Conservation (phyloP, 768 basidiomycete genomes). For the Cantharellus anzutake region DNA sequence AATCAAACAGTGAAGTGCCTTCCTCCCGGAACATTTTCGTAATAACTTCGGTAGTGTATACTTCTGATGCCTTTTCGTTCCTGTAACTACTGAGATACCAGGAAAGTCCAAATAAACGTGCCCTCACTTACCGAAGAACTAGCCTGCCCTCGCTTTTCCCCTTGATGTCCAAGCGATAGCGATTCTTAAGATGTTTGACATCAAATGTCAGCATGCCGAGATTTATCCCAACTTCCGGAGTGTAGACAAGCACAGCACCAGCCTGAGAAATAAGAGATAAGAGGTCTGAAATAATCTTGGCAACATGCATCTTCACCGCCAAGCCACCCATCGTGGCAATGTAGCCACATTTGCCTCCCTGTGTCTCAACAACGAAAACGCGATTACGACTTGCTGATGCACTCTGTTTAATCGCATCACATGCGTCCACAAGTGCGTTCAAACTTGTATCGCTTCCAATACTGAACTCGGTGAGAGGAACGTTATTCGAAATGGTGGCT, state of each 20-base stretch:
- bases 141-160: constrained; percentile 88
- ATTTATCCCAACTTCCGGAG: constrained; percentile 76
- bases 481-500: constrained; percentile 95
- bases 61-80: constrained; percentile 67
- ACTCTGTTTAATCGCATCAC: constrained; percentile 97
- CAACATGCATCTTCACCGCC: constrained; percentile 40
- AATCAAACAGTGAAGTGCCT: constrained; percentile 80
- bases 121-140: constrained; percentile 53
- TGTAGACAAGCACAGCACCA: constrained; percentile 86
- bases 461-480: constrained; percentile 91
- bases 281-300: neutral
- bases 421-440: constrained; percentile 93
- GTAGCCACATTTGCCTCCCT: constrained; percentile 93
- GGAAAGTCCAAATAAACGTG: neutral
- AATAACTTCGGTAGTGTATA: constrained; percentile 83
- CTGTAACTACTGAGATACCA: constrained; percentile 21
- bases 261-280: constrained; percentile 27
- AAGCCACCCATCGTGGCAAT: constrained; percentile 89
- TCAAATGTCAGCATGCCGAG: constrained; percentile 68
- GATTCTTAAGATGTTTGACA: constrained; percentile 69
- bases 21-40: constrained; percentile 92
- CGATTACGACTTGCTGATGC: constrained; percentile 90
- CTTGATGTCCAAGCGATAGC: constrained; percentile 70
- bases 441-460: constrained; percentile 93
- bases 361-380: constrained; percentile 96